Percentiles rank a stretch among this genome's conserved stretches.
Evolutionary conservation across 2,329 filamentous ascomycete species (phyloP).

Genomic region (Ophiostoma himal-ulmi): DNA sequence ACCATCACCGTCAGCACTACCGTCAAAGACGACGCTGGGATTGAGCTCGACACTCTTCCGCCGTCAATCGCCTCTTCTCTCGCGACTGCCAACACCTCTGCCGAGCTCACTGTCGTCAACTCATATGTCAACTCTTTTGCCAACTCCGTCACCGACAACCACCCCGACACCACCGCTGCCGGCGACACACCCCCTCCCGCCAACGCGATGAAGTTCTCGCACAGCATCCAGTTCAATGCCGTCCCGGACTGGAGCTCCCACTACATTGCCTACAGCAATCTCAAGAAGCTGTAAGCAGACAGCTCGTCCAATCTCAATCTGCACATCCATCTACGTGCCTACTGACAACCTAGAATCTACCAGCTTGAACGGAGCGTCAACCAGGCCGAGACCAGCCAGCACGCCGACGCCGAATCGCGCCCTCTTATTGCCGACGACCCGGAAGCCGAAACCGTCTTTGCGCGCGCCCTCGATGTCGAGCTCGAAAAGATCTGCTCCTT

Average conservation of each 20-base stretch:
- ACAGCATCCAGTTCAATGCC: conserved; percentile 98
- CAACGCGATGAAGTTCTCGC: conserved; percentile 87
- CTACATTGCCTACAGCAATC: conserved; percentile 96
- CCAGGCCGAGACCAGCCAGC: conserved; percentile 51
- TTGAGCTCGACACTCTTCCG: conserved; percentile 9
- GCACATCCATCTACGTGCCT: neutral
- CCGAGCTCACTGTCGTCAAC: neutral
- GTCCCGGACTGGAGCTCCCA: conserved; percentile 99
- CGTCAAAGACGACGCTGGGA: neutral
- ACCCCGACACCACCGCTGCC: neutral
- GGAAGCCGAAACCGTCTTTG: conserved; percentile 77
- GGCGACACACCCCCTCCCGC: neutral
- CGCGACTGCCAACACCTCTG: neutral
- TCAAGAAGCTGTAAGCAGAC: conserved; percentile 77
- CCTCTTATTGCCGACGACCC: conserved; percentile 64
- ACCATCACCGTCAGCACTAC: neutral
- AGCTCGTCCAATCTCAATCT: neutral
- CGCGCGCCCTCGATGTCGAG: conserved; percentile 75
- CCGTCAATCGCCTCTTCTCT: neutral
- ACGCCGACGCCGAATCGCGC: conserved; percentile 71
- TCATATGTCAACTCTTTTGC: neutral
- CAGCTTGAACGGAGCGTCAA: conserved; percentile 81
- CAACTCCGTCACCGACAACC: neutral
- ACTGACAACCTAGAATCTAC: conserved; percentile 65
- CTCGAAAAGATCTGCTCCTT: conserved; percentile 92